Percentiles rank a stretch among this genome's conserved stretches.
Conservation (phyloP, 148 eudicot genomes). For the Pouteria glomerata region DNA sequence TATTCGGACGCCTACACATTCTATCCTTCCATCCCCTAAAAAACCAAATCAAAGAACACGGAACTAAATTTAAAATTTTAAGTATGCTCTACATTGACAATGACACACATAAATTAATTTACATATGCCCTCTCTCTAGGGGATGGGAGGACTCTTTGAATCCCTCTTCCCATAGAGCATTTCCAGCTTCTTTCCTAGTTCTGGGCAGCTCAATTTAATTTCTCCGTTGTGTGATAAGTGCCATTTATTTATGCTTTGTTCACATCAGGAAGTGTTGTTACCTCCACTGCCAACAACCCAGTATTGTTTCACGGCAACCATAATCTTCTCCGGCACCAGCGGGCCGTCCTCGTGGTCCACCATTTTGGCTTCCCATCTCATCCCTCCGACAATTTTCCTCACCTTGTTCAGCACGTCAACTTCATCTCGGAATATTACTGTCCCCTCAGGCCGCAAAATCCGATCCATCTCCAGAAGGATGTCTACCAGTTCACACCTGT, state of each 20-base stretch:
- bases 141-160: slow-evolving; percentile 1
- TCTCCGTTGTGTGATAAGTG: background rate
- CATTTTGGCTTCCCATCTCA: slow-evolving; percentile 78
- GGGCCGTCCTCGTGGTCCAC: slow-evolving; percentile 92
- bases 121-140: no score
- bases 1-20: background rate
- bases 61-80: background rate
- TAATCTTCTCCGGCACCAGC: slow-evolving; percentile 67
- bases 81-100: background rate
- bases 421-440: slow-evolving; percentile 66
- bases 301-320: slow-evolving; percentile 58
- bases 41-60: background rate
- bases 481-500: slow-evolving; percentile 68
- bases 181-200: background rate
- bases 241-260: background rate
- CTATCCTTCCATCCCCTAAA: background rate
- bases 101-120: background rate
- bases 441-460: slow-evolving; percentile 76
- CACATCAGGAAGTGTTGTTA: slow-evolving; percentile 24
- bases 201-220: background rate
- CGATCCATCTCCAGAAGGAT: slow-evolving; percentile 84
- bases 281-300: slow-evolving; percentile 51
- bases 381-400: slow-evolving; percentile 55
- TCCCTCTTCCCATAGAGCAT: background rate
- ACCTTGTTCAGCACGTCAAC: slow-evolving; percentile 70